phyloP scores from a whole-genome alignment of 2,329 filamentous ascomycete genomes.

The Esteya vermicola region DNA sequence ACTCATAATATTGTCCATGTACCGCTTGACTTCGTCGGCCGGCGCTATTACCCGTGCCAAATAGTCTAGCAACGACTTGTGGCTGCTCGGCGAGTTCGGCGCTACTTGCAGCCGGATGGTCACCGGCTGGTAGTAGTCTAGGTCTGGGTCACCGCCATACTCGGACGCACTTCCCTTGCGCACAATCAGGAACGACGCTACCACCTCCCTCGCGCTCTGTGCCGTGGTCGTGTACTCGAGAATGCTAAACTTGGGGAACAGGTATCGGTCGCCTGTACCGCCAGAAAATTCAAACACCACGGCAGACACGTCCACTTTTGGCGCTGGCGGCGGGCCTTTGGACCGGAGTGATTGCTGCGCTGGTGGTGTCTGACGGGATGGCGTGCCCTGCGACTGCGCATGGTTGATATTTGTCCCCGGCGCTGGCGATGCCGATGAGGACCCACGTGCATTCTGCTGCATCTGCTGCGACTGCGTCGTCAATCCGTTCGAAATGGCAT shows the following conservation, averaged over 20 bases:
- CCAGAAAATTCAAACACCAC: conserved; percentile 54
- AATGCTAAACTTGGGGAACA: conserved; percentile 68
- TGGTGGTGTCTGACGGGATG: too few species aligned
- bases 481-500: too few species aligned
- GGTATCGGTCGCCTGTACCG: conserved; percentile 57
- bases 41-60: conserved; percentile 47
- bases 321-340: conserved; percentile 39
- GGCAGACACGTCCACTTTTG: conserved; percentile 48
- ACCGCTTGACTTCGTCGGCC: conserved; percentile 45
- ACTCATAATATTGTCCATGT: conserved; percentile 59
- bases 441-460: neutral
- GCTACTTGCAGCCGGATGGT: conserved; percentile 37
- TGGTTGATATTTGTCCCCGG: conserved; percentile 8
- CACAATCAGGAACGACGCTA: conserved; percentile 66
- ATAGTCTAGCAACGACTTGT: conserved; percentile 45
- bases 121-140: conserved; percentile 67
- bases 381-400: neutral
- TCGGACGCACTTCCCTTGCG: conserved; percentile 56
- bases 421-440: conserved; percentile 14
- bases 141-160: conserved; percentile 44
- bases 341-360: conserved; percentile 43
- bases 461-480: too few species aligned
- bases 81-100: conserved; percentile 17
- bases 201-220: conserved; percentile 39
- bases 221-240: conserved; percentile 46